Percentiles rank a stretch among this genome's conserved stretches.
Conservation (phyloP, 2,329 filamentous ascomycete species). For the Biscogniauxia mediterranea region DNA sequence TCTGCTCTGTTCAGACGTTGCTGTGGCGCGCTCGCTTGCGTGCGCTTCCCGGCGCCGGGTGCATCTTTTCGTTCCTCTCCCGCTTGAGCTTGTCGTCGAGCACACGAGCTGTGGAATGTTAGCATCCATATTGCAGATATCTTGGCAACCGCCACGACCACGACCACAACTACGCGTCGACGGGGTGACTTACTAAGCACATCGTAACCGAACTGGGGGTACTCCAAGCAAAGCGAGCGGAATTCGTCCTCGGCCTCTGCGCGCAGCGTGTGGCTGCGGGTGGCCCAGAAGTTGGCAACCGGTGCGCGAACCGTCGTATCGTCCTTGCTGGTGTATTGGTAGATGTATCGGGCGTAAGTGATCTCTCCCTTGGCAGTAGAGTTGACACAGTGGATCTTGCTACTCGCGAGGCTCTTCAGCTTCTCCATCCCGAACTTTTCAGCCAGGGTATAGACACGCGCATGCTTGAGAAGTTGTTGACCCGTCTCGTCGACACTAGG, state of each 20-base stretch:
- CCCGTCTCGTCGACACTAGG: conserved; percentile 74
- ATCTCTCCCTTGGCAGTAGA: conserved; percentile 88
- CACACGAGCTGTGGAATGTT: conserved; percentile 50
- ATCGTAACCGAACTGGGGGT: conserved; percentile 89
- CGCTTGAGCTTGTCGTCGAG: conserved; percentile 66
- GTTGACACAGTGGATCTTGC: conserved; percentile 90
- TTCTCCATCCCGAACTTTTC: conserved; percentile 68
- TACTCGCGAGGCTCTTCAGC: conserved; percentile 75
- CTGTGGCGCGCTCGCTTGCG: conserved; percentile 59
- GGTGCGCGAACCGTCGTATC: conserved; percentile 76
- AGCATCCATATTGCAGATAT: conserved; percentile 5
- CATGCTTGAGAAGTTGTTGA: conserved; percentile 81
- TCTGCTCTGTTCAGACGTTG: conserved; percentile 28
- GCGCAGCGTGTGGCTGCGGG: conserved; percentile 73
- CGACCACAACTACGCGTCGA: conserved; percentile 12
- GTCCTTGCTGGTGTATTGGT: conserved; percentile 68
- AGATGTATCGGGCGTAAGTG: conserved; percentile 86
- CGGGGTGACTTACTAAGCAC: conserved; percentile 65
- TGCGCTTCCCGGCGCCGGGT: conserved; percentile 47
- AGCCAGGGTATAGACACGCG: conserved; percentile 84
- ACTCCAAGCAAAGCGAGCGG: conserved; percentile 79
- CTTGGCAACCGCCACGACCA: neutral
- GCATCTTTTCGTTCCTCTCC: conserved; percentile 59
- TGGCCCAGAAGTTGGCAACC: conserved; percentile 89
- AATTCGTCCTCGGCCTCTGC: conserved; percentile 87